Conservation (phyloP, 257 asterid genomes). For the Fraxinus anomala region DNA sequence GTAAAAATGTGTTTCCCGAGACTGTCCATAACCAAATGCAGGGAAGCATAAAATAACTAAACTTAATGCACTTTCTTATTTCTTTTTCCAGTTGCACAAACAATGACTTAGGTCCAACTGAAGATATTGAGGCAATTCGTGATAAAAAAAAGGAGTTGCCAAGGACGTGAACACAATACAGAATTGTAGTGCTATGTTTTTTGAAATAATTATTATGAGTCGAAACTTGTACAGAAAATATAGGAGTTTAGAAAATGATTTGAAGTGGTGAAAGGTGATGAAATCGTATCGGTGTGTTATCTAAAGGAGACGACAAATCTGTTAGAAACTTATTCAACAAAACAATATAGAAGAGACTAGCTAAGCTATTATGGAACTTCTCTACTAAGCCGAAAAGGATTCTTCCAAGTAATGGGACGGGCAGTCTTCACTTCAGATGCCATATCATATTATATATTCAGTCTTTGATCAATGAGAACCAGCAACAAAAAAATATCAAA, state of each 20-base stretch:
- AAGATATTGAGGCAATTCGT: not conserved
- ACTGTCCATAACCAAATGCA: not conserved
- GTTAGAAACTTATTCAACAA: not conserved
- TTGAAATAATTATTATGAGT: not conserved
- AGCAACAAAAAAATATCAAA: not conserved
- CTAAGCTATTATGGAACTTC: not conserved
- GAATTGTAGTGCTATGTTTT: not conserved
- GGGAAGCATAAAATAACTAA: not conserved
- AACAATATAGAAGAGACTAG: not conserved
- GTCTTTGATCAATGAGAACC: conserved; percentile 12
- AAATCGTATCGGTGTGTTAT: not conserved
- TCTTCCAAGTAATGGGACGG: not conserved
- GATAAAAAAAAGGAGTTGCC: not conserved
- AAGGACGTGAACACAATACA: not conserved
- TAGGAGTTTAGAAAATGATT: not conserved
- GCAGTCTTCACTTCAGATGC: not conserved
- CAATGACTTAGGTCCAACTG: not conserved
- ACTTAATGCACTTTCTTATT: not conserved
- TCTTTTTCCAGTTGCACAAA: not conserved
- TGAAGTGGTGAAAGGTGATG: not conserved
- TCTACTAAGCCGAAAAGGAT: not conserved
- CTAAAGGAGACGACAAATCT: not conserved
- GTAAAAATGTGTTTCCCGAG: not conserved
- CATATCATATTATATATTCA: not conserved
- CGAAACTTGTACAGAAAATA: not conserved